A percentile compares a stretch with the other conserved stretches of the same genome.
Conservation (phyloP, 2,329 filamentous ascomycete species). For the Xylariaceae sp. region DNA sequence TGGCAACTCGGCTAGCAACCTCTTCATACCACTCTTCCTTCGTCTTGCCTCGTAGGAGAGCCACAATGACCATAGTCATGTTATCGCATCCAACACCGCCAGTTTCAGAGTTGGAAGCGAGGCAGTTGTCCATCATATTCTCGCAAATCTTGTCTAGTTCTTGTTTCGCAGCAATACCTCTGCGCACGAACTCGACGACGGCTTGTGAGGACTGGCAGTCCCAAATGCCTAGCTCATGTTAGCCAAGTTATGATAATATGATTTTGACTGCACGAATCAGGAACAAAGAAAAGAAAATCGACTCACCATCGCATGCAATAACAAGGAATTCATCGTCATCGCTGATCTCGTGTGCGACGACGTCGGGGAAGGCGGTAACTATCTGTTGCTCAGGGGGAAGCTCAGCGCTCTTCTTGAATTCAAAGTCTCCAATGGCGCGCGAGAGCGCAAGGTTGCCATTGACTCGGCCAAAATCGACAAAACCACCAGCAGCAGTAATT, state of each 20-base stretch:
- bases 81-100: constrained; percentile 98
- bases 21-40: constrained; percentile 99
- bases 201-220: constrained; percentile 98
- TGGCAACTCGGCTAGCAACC: constrained; percentile 87
- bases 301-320: constrained; percentile 83
- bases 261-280: neutral
- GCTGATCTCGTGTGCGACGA: constrained; percentile 81
- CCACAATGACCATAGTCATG: constrained; percentile 96
- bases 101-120: constrained; percentile 95
- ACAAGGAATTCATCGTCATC: constrained; percentile 95
- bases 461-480: constrained; percentile 96
- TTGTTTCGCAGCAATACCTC: constrained; percentile 94
- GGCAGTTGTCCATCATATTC: constrained; percentile 99
- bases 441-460: constrained; percentile 97
- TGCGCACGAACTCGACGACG: constrained; percentile 92
- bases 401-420: constrained; percentile 99
- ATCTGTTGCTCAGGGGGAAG: constrained; percentile 98
- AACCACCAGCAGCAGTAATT: constrained; percentile 91
- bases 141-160: constrained; percentile 93
- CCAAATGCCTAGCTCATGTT: constrained; percentile 76
- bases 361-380: constrained; percentile 93
- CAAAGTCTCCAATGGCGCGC: constrained; percentile 96
- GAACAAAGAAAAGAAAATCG: neutral
- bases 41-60: constrained; percentile 81
- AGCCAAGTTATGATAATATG: neutral